A percentile compares a stretch with the other conserved stretches of the same genome.
phyloP scores from a whole-genome alignment of 169 alveolate species.

The Cyclospora cayetanensis region DNA sequence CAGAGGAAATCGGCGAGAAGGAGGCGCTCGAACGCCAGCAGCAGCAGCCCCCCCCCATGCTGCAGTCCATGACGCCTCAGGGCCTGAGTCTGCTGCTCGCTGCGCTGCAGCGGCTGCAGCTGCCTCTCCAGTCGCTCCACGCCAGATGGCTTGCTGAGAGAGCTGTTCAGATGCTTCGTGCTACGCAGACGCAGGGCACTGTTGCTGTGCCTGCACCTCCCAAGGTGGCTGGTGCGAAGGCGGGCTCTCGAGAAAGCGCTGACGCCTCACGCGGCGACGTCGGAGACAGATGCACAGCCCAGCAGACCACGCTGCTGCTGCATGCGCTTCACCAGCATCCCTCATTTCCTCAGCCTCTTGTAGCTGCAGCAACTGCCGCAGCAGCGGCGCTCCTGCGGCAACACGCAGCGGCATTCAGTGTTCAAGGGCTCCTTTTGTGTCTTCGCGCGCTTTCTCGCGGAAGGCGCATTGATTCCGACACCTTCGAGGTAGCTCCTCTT shows the following conservation, averaged over 20 bases:
- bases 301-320: constrained; percentile 15
- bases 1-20: neutral
- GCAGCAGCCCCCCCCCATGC: neutral
- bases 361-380: too few relatives aligned
- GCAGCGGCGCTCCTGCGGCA: too few relatives aligned
- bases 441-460: too few relatives aligned
- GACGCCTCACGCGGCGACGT: neutral
- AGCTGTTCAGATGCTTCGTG: neutral
- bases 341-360: too few relatives aligned
- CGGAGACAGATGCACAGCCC: neutral
- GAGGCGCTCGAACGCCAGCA: neutral
- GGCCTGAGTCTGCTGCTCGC: neutral
- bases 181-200: neutral
- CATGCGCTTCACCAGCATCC: neutral
- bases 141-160: neutral
- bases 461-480: too few relatives aligned
- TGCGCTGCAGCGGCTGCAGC: neutral
- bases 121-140: too few relatives aligned
- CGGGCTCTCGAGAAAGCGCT: neutral
- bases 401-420: too few relatives aligned
- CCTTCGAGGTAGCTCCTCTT: too few relatives aligned
- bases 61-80: neutral
- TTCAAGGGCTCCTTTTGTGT: too few relatives aligned
- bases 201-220: neutral
- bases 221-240: neutral